A percentile compares a stretch with the other conserved stretches of the same genome.
Evolutionary conservation across 2,329 filamentous ascomycete species (phyloP).

Genomic region (Xylariales sp.): DNA sequence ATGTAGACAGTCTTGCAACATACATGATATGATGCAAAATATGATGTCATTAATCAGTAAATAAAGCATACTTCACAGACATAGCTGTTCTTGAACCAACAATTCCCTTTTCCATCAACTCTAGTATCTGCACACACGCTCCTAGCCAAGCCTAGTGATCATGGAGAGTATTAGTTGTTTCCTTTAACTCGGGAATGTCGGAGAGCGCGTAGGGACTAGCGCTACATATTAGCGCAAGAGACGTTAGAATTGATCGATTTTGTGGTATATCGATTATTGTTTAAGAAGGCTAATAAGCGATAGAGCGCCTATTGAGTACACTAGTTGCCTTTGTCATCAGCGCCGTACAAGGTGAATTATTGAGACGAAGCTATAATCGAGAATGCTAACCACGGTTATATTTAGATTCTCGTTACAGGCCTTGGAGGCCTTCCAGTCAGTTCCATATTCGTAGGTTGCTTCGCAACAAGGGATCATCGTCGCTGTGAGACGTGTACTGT

Average conservation of each 20-base stretch:
- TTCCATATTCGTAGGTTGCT: not conserved
- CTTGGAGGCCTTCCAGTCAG: not conserved
- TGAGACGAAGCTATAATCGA: not conserved
- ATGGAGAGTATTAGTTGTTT: not conserved
- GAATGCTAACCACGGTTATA: not conserved
- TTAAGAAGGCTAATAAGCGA: slow-evolving; percentile 1
- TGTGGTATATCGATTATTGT: not conserved
- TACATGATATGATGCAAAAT: not conserved
- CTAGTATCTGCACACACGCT: not conserved
- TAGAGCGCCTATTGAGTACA: slow-evolving; percentile 6
- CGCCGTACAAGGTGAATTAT: not conserved
- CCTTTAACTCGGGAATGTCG: not conserved
- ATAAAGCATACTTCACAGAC: not conserved
- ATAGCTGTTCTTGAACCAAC: not conserved
- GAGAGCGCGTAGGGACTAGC: not conserved
- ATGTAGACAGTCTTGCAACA: not conserved
- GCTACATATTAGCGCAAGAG: not conserved
- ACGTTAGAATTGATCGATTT: not conserved
- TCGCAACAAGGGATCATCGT: not conserved
- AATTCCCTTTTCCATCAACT: not conserved
- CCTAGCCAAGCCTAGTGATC: not conserved
- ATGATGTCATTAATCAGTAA: slow-evolving; percentile 17
- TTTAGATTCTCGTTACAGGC: not conserved
- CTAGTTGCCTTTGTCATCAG: slow-evolving; percentile 10
- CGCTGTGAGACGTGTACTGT: not conserved